A percentile compares a stretch with the other conserved stretches of the same genome.
Conservation (phyloP, 306 rosid species). For the Dryas drummondii region DNA sequence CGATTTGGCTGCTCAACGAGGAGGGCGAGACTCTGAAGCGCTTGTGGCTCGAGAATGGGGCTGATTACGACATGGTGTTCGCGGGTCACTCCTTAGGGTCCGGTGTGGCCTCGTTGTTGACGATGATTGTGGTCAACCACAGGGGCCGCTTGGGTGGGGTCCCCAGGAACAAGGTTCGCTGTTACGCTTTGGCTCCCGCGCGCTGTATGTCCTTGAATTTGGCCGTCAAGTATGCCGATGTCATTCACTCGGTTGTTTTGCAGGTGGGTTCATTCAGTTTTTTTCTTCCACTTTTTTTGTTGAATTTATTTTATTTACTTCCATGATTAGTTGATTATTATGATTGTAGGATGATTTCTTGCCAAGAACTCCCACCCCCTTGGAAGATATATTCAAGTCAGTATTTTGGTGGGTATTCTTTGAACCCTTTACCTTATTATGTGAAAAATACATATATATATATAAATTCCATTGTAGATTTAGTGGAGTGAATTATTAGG, state of each 20-base stretch:
- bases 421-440: neutral
- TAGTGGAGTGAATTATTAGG: conserved; percentile 45
- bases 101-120: conserved; percentile 76
- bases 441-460: neutral
- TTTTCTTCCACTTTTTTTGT: neutral
- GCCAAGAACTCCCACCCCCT: conserved; percentile 90
- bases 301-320: neutral
- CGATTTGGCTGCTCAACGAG: conserved; percentile 67
- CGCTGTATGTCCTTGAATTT: conserved; percentile 92
- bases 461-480: conserved; percentile 16
- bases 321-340: neutral
- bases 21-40: conserved; percentile 70
- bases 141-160: conserved; percentile 63
- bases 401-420: conserved; percentile 66
- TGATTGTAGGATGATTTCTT: conserved; percentile 82
- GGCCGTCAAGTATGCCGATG: conserved; percentile 95
- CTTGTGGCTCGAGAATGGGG: conserved; percentile 68
- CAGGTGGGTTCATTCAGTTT: conserved; percentile 45
- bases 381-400: conserved; percentile 91
- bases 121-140: conserved; percentile 66
- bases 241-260: conserved; percentile 67
- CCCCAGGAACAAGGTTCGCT: conserved; percentile 56
- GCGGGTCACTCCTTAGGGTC: conserved; percentile 90
- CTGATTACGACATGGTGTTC: conserved; percentile 61
- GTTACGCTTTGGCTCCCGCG: conserved; percentile 86